A percentile compares a stretch with the other conserved stretches of the same genome.
phyloP scores from a whole-genome alignment of 371 early-diverging fungal species.

The Rhizopus sp. region DNA sequence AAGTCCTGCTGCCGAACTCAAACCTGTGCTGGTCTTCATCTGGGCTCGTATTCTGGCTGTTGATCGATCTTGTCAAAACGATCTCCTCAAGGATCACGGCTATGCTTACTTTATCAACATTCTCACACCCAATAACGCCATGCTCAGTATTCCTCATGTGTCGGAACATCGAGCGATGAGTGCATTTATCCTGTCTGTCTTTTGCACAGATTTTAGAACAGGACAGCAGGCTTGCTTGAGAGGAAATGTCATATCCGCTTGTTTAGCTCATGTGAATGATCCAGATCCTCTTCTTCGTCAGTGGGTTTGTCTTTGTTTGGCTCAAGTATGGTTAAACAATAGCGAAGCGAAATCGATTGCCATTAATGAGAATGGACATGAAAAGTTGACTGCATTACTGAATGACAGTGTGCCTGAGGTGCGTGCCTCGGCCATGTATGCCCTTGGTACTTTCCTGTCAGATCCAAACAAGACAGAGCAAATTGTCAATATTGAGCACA shows the following conservation, averaged over 20 bases:
- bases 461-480: constrained; percentile 72
- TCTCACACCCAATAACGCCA: constrained; percentile 71
- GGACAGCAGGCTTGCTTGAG: constrained; percentile 88
- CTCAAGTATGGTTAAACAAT: constrained; percentile 83
- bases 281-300: constrained; percentile 86
- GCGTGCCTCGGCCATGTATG: constrained; percentile 82
- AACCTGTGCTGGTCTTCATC: constrained; percentile 92
- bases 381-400: constrained; percentile 61
- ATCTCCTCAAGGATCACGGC: constrained; percentile 90
- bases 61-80: constrained; percentile 86
- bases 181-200: constrained; percentile 87
- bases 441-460: constrained; percentile 79
- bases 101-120: constrained; percentile 93
- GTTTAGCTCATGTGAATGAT: constrained; percentile 73
- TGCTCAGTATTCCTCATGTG: constrained; percentile 66
- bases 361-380: constrained; percentile 71
- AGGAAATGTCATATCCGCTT: constrained; percentile 66
- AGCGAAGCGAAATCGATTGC: constrained; percentile 76
- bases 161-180: constrained; percentile 93
- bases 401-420: constrained; percentile 83
- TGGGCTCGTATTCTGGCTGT: constrained; percentile 96
- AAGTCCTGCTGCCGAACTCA: constrained; percentile 91
- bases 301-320: constrained; percentile 88
- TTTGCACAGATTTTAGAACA: constrained; percentile 78
- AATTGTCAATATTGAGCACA: constrained; percentile 69